phyloP scores from a whole-genome alignment of 106 monocot genomes.

The Amphibolis antarctica region DNA sequence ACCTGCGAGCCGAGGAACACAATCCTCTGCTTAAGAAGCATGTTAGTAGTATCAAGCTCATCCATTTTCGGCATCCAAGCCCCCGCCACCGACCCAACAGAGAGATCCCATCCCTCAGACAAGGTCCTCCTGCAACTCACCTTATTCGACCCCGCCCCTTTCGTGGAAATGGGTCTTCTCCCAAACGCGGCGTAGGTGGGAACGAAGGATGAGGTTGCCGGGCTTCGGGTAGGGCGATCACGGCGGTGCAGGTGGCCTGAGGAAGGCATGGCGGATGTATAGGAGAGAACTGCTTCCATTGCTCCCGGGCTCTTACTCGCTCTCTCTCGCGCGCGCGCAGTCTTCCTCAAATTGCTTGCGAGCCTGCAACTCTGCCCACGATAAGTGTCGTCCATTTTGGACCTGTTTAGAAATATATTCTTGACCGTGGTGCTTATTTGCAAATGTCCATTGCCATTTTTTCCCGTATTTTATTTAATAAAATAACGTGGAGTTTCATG shows the following conservation, averaged over 20 bases:
- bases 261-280: not conserved
- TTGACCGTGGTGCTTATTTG: too few species aligned
- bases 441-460: too few species aligned
- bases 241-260: not conserved
- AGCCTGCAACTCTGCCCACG: not conserved
- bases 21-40: conserved; percentile 89
- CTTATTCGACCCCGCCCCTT: conserved; percentile 4
- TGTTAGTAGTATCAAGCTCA: conserved; percentile 80
- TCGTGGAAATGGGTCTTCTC: conserved; percentile 5
- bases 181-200: not conserved
- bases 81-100: conserved; percentile 10
- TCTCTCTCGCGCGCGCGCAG: not conserved
- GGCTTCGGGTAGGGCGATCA: not conserved
- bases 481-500: too few species aligned
- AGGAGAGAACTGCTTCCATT: conserved; percentile 11
- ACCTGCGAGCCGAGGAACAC: conserved; percentile 96
- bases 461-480: too few species aligned
- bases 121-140: conserved; percentile 25
- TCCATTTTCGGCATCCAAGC: conserved; percentile 59
- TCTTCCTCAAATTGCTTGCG: too few species aligned
- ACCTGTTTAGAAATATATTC: not conserved
- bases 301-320: not conserved
- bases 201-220: not conserved
- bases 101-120: conserved; percentile 53
- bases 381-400: not conserved